Percentiles rank a stretch among this genome's conserved stretches.
Evolutionary conservation across 2,329 filamentous ascomycete species (phyloP).

Genomic region (Dothideomycetes sp.): DNA sequence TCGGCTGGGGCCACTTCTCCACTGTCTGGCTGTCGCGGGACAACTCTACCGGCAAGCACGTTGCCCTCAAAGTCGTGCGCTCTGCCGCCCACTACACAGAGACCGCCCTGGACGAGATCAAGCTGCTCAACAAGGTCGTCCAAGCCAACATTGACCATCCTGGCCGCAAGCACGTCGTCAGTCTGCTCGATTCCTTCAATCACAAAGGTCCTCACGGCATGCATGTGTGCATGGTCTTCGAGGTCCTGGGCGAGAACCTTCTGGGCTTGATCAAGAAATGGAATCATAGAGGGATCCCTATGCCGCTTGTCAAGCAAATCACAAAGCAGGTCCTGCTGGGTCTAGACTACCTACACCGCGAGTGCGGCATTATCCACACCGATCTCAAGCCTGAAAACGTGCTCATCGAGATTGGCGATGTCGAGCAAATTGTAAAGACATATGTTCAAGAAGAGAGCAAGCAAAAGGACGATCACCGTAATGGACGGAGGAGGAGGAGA

Average conservation of each 20-base stretch:
- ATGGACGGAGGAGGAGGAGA: conserved; percentile 76
- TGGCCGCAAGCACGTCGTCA: conserved; percentile 89
- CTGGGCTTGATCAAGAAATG: conserved; percentile 93
- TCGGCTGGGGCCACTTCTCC: conserved; percentile 98
- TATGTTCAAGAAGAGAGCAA: conserved; percentile 75
- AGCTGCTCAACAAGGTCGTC: conserved; percentile 92
- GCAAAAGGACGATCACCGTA: conserved; percentile 79
- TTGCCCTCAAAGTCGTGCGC: conserved; percentile 93
- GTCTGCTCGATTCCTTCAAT: conserved; percentile 90
- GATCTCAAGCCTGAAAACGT: conserved; percentile 97
- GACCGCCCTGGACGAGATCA: conserved; percentile 97
- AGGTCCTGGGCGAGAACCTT: conserved; percentile 91
- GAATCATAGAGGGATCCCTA: conserved; percentile 95
- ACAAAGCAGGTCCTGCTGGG: conserved; percentile 95
- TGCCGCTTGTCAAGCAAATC: conserved; percentile 95
- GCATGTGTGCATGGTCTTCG: conserved; percentile 99
- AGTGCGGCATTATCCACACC: conserved; percentile 98
- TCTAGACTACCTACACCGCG: conserved; percentile 89
- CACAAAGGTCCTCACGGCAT: conserved; percentile 94
- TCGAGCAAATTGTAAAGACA: conserved; percentile 95
- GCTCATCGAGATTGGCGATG: conserved; percentile 95
- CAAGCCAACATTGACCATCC: conserved; percentile 91
- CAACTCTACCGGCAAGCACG: conserved; percentile 81
- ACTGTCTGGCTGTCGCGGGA: conserved; percentile 82
- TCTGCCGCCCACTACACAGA: conserved; percentile 98